Conservation (phyloP, 164 flowering plant species). For the grape (Vitis vinifera) region ASM3070453v1 NC_081811.1:21505001-21505500, state of each 20-base stretch:
- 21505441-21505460: slow-evolving; percentile 27
- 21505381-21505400: background rate
- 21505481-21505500: slow-evolving; percentile 39
- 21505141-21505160: background rate
- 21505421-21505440: background rate
- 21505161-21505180: too few species aligned
- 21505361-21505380: slow-evolving; percentile 62
- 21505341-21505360: slow-evolving; percentile 90
- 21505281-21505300: slow-evolving; percentile 55
- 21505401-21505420: background rate
- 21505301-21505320: slow-evolving; percentile 62
- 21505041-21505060: slow-evolving; percentile 75
- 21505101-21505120: slow-evolving; percentile 44
- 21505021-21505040: slow-evolving; percentile 74
- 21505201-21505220: background rate
- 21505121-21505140: background rate
- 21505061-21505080: slow-evolving; percentile 46
- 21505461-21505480: slow-evolving; percentile 48
- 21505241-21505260: background rate
- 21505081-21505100: slow-evolving; percentile 42
- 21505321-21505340: slow-evolving; percentile 66
- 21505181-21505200: too few species aligned
- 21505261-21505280: slow-evolving; percentile 44
- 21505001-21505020: background rate
- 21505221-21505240: background rate